Conservation (phyloP, 768 basidiomycete genomes). For the Lyophyllum atratum region DNA sequence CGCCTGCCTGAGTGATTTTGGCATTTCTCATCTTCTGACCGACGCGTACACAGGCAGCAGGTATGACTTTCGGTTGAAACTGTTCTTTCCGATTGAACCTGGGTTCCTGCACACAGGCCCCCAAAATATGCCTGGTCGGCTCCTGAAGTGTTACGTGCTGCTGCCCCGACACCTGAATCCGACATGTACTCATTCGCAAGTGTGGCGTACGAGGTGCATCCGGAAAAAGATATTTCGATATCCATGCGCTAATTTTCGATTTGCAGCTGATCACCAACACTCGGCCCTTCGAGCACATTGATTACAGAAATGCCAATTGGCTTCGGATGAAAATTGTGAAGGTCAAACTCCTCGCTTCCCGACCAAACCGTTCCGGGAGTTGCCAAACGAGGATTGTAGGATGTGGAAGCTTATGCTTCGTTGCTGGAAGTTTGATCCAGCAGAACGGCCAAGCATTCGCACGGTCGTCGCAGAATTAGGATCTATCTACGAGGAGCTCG, state of each 20-base stretch:
- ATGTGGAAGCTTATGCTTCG: constrained; percentile 1
- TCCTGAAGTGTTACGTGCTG: background rate
- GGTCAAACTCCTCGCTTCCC: background rate
- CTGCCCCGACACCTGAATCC: background rate
- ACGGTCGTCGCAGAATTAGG: background rate
- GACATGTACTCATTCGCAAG: background rate
- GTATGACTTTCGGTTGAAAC: background rate
- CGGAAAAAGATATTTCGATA: background rate
- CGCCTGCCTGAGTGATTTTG: background rate
- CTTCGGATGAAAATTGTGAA: background rate
- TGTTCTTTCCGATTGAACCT: background rate
- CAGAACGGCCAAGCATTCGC: background rate
- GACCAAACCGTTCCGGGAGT: background rate
- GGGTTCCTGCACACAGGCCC: background rate
- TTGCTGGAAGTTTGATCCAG: background rate
- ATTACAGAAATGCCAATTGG: background rate
- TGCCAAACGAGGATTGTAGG: background rate
- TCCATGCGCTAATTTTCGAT: background rate
- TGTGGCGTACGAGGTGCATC: background rate
- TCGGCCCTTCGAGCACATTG: background rate
- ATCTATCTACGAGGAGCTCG: background rate
- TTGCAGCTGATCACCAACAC: background rate
- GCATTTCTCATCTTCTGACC: background rate
- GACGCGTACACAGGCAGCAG: background rate
- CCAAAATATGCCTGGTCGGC: background rate